phyloP scores from a whole-genome alignment of 179 eudicot species.

The Sideroxylon spinosum region DNA sequence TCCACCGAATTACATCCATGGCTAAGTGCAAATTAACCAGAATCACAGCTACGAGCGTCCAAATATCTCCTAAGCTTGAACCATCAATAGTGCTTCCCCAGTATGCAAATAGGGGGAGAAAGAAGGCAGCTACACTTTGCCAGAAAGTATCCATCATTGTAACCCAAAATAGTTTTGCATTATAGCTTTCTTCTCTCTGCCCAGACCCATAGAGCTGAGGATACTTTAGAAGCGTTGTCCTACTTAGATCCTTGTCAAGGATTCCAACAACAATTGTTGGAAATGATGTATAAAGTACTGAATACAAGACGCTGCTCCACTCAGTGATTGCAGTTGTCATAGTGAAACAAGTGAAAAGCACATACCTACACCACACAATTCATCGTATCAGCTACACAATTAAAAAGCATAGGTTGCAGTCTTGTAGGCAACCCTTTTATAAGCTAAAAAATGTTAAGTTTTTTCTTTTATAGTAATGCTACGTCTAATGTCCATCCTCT shows the following conservation, averaged over 20 bases:
- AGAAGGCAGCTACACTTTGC: constrained; percentile 80
- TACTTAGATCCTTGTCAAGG: constrained; percentile 86
- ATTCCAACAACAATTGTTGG: constrained; percentile 82
- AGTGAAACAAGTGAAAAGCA: constrained; percentile 65
- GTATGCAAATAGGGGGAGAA: constrained; percentile 65
- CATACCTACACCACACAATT: constrained; percentile 54
- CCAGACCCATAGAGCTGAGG: constrained; percentile 86
- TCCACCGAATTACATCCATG: constrained; percentile 92
- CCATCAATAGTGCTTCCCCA: constrained; percentile 60
- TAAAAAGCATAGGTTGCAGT: background rate
- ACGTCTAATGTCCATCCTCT: background rate
- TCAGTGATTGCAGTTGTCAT: constrained; percentile 86
- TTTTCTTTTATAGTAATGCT: background rate
- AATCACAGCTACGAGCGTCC: constrained; percentile 81
- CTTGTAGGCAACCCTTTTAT: background rate
- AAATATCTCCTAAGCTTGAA: constrained; percentile 85
- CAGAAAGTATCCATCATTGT: constrained; percentile 82
- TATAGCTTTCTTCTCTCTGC: constrained; percentile 77
- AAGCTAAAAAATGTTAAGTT: background rate
- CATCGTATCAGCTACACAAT: background rate
- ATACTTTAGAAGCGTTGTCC: constrained; percentile 62
- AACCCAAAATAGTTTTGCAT: constrained; percentile 71
- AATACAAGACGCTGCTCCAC: constrained; percentile 93
- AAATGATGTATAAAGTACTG: constrained; percentile 71
- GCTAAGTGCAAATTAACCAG: constrained; percentile 81